phyloP scores from a whole-genome alignment of 2,329 filamentous ascomycete genomes.

The Botryotinia narcissicola region DNA sequence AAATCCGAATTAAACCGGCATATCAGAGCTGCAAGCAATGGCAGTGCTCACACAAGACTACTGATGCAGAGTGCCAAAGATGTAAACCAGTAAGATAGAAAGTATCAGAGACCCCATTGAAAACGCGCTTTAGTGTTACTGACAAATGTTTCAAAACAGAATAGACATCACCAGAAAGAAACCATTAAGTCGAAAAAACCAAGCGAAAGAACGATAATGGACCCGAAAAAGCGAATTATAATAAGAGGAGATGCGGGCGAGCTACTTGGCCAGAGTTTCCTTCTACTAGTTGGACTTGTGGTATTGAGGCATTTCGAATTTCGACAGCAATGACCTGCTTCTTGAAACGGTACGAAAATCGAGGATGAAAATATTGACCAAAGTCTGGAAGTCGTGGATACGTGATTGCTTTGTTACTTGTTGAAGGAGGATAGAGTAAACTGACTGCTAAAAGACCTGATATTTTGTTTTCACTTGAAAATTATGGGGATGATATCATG shows the following conservation, averaged over 20 bases:
- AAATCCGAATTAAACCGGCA: rapidly evolving
- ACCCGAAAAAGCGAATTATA: not conserved
- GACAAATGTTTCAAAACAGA: not conserved
- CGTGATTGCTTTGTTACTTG: rapidly evolving
- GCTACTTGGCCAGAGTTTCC: not conserved
- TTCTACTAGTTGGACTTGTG: not conserved
- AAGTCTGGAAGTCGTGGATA: rapidly evolving
- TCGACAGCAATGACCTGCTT: rapidly evolving
- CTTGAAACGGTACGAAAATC: rapidly evolving
- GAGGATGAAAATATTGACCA: rapidly evolving
- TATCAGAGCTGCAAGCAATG: not conserved
- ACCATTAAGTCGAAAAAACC: not conserved
- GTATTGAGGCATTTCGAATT: not conserved
- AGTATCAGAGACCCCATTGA: not conserved
- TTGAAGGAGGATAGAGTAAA: not conserved
- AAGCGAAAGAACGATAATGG: not conserved
- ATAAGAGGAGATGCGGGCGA: not conserved
- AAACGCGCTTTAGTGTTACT: rapidly evolving
- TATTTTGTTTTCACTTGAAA: not conserved
- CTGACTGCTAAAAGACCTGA: rapidly evolving
- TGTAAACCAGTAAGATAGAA: not conserved
- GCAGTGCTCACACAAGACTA: not conserved
- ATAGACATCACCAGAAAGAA: not conserved
- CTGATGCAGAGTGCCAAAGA: not conserved
- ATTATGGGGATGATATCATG: not conserved